Conservation (phyloP, 2,329 filamentous ascomycete genomes). For the Macrophomina phaseolina region DNA sequence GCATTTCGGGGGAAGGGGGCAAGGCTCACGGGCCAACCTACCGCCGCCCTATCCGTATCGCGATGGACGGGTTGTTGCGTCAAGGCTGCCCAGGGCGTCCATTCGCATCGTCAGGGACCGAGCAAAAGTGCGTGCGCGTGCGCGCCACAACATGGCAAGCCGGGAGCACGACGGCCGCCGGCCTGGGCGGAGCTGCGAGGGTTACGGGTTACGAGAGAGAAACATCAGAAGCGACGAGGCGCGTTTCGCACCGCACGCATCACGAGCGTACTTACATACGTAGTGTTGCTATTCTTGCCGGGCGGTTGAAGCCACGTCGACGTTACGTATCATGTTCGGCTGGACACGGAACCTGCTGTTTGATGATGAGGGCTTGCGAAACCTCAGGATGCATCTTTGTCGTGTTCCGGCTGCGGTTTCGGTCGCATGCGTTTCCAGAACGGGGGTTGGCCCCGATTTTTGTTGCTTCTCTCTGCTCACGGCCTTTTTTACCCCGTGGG, state of each 20-base stretch:
- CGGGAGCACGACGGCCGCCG: no score
- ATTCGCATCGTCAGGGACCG: neutral
- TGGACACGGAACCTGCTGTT: neutral
- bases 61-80: neutral
- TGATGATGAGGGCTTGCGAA: neutral
- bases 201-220: slow-evolving; percentile 1
- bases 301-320: neutral
- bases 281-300: neutral
- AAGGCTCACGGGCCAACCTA: neutral
- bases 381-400: neutral
- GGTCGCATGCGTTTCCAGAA: slow-evolving; percentile 12
- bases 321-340: neutral
- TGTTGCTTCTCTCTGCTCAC: neutral
- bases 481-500: slow-evolving; percentile 14
- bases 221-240: neutral
- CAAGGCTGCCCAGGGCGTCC: neutral
- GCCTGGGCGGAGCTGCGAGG: neutral
- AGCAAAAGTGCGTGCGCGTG: neutral
- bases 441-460: neutral
- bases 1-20: neutral
- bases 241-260: neutral
- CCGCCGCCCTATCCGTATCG: neutral
- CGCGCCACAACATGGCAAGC: neutral
- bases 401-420: neutral
- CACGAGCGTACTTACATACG: neutral